Percentiles rank a stretch among this genome's conserved stretches.
phyloP scores from a whole-genome alignment of 169 alveolate genomes.

The Cytauxzoon felis region DNA sequence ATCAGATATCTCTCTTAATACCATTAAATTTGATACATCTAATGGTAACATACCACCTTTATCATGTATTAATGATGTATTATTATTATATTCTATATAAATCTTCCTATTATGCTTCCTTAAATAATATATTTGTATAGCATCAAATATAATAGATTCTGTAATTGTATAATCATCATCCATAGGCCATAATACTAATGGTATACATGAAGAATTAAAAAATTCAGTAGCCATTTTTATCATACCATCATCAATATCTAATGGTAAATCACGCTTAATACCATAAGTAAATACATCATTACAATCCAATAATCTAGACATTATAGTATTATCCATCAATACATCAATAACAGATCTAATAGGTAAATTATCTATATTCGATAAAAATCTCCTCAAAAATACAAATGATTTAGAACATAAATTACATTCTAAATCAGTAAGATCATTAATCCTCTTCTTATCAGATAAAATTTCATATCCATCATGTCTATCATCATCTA shows the following conservation, averaged over 20 bases:
- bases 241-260: background rate
- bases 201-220: conserved; percentile 29
- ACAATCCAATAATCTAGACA: background rate
- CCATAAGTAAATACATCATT: conserved; percentile 22
- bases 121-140: conserved; percentile 25
- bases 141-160: conserved; percentile 40
- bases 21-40: conserved; percentile 25
- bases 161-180: conserved; percentile 1
- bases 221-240: conserved; percentile 1
- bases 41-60: conserved; percentile 21
- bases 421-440: conserved; percentile 14
- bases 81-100: conserved; percentile 23
- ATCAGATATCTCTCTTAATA: conserved; percentile 42
- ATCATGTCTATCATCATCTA: background rate
- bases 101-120: conserved; percentile 24
- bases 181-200: conserved; percentile 44
- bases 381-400: conserved; percentile 3
- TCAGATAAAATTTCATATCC: no score
- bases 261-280: background rate
- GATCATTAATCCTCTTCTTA: no score
- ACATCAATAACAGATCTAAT: conserved; percentile 14
- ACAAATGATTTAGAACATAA: conserved; percentile 11
- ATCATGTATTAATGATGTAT: background rate
- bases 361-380: background rate
- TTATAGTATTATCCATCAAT: conserved; percentile 1